Percentiles rank a stretch among this genome's conserved stretches.
These are phyloP conservation scores for Carex littledalei DNA, from an alignment of 176 grass and related monocot species.

Conservation along the genomic window DNA sequence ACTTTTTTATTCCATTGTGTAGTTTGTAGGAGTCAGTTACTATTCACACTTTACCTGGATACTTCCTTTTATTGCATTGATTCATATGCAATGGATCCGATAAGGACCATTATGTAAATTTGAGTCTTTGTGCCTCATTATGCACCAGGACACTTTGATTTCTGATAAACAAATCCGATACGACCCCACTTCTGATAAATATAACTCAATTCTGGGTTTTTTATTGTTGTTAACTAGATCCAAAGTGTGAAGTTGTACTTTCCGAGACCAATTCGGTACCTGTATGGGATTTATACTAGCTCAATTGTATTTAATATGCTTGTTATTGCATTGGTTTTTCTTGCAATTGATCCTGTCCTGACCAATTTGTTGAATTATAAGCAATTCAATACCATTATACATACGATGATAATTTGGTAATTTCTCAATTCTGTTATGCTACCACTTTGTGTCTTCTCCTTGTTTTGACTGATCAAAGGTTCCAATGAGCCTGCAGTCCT, in stretches of 20 bases:
- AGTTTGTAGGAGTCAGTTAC: not conserved
- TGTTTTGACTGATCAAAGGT: not conserved
- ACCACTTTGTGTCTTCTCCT: not conserved
- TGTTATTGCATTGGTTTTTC: conserved; percentile 13
- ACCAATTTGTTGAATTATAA: not conserved
- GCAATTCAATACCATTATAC: not conserved
- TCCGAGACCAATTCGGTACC: not conserved
- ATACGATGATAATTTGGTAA: not conserved
- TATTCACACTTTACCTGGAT: not conserved
- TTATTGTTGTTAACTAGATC: not conserved
- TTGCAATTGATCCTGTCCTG: not conserved
- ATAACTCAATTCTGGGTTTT: not conserved
- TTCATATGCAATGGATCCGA: conserved; percentile 14
- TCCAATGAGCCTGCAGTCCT: not conserved
- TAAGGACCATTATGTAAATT: conserved; percentile 12
- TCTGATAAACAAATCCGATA: not conserved
- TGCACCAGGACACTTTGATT: not conserved
- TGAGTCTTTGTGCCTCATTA: not conserved
- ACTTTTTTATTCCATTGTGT: not conserved
- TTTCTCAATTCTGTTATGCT: not conserved
- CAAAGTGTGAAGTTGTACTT: not conserved
- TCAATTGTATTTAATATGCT: not conserved
- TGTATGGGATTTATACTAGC: not conserved
- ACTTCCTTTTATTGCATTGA: not conserved
- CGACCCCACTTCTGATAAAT: not conserved